phyloP scores from a whole-genome alignment of 495 filamentous ascomycete genomes.

The Aspergillus baeticus region DNA sequence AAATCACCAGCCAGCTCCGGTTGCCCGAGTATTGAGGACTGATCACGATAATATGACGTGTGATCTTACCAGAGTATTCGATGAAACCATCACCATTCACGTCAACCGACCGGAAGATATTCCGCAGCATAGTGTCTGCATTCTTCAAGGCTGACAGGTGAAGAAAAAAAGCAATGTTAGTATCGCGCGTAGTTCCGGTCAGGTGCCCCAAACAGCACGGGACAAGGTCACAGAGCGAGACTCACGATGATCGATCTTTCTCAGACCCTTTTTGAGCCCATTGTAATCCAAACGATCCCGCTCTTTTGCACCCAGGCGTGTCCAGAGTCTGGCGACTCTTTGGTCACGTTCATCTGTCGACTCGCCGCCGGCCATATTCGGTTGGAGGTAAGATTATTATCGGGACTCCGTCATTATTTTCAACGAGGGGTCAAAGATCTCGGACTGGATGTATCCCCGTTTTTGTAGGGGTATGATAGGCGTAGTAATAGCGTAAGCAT shows the following conservation, averaged over 20 bases:
- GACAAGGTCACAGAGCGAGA: slow-evolving; percentile 22
- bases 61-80: slow-evolving; percentile 74
- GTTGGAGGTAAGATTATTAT: slow-evolving; percentile 34
- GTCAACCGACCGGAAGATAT: slow-evolving; percentile 78
- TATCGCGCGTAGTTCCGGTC: slow-evolving; percentile 26
- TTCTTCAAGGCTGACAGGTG: slow-evolving; percentile 80
- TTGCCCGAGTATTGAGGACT: slow-evolving; percentile 5
- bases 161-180: slow-evolving; percentile 13
- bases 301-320: slow-evolving; percentile 68
- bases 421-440: slow-evolving; percentile 22
- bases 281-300: slow-evolving; percentile 79
- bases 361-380: slow-evolving; percentile 53
- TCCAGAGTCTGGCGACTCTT: slow-evolving; percentile 79
- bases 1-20: slow-evolving; percentile 17
- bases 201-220: slow-evolving; percentile 24
- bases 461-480: slow-evolving; percentile 17
- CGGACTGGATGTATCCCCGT: slow-evolving; percentile 20
- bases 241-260: slow-evolving; percentile 91
- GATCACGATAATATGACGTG: slow-evolving; percentile 18
- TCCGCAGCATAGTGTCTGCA: slow-evolving; percentile 80
- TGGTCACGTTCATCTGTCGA: slow-evolving; percentile 70
- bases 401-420: slow-evolving; percentile 41
- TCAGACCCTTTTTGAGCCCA: slow-evolving; percentile 79
- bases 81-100: slow-evolving; percentile 85
- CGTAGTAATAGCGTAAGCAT: slow-evolving; percentile 22